These are phyloP conservation scores for Talaromyces verruculosus DNA, from an alignment of 2,329 filamentous ascomycete genomes.

Conservation along the genomic window DNA sequence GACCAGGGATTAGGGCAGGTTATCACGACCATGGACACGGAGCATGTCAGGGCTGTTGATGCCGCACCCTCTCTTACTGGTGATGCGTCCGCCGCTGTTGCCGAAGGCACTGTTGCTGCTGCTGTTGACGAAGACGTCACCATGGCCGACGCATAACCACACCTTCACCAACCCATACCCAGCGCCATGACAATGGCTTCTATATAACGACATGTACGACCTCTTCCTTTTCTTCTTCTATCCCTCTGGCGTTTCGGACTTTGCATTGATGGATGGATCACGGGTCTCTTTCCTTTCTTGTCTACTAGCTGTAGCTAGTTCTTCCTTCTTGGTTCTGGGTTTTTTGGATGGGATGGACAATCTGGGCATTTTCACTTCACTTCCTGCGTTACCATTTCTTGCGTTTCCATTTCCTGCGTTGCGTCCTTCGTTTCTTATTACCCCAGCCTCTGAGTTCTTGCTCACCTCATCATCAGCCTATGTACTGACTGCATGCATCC, in stretches of 20 bases:
- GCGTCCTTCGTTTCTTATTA: no score
- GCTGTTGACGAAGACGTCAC: background rate
- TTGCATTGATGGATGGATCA: slow-evolving; percentile 2
- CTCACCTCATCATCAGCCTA: no score
- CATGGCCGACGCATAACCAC: background rate
- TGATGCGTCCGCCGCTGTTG: background rate
- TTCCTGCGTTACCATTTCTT: no score
- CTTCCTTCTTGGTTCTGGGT: background rate
- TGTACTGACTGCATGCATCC: no score
- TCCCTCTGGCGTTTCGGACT: background rate
- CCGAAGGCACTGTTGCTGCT: slow-evolving; percentile 23
- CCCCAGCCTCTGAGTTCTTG: no score
- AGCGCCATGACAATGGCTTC: background rate
- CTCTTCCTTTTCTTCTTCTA: background rate
- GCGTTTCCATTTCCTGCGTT: no score
- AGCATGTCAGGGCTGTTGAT: background rate
- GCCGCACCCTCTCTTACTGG: background rate
- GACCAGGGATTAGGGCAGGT: slow-evolving; percentile 13
- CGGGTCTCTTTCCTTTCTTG: background rate
- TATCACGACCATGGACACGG: slow-evolving; percentile 9
- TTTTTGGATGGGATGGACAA: background rate
- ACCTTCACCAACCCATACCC: background rate
- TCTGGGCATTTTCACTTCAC: background rate
- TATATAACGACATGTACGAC: slow-evolving; percentile 7
- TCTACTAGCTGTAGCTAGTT: no score